Percentiles rank a stretch among this genome's conserved stretches.
These are phyloP conservation scores for Solanum pimpinellifolium DNA, from an alignment of 257 asterid species.

Conservation along the genomic window DNA sequence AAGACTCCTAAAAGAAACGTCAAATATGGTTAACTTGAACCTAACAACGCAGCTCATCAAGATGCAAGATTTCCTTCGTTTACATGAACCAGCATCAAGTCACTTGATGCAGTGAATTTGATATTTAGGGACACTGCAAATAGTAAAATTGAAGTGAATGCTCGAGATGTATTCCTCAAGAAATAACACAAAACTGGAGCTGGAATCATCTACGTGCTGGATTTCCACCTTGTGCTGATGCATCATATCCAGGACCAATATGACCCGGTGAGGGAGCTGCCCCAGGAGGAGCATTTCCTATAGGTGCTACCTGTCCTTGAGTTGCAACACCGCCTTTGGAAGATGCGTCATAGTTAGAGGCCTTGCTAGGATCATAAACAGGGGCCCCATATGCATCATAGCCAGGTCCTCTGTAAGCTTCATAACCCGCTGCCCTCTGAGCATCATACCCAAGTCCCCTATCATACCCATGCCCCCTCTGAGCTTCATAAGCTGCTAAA, in stretches of 20 bases:
- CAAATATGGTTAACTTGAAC: neutral
- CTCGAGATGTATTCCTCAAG: neutral
- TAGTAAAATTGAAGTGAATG: neutral
- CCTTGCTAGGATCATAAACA: slow-evolving; percentile 25
- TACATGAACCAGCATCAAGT: neutral
- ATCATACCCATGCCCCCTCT: slow-evolving; percentile 21
- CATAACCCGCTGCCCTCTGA: slow-evolving; percentile 25
- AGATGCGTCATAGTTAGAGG: slow-evolving; percentile 22
- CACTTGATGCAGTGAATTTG: neutral
- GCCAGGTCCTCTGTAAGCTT: slow-evolving; percentile 19
- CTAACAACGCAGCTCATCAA: neutral
- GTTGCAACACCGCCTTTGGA: slow-evolving; percentile 36
- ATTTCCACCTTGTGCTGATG: slow-evolving; percentile 36
- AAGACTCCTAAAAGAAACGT: neutral
- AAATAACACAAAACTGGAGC: neutral
- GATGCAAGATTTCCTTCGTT: neutral
- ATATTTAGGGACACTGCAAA: neutral
- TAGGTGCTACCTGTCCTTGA: slow-evolving; percentile 42
- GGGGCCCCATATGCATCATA: slow-evolving; percentile 38
- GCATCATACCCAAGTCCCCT: slow-evolving; percentile 19
- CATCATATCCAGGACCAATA: slow-evolving; percentile 38
- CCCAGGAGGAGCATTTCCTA: slow-evolving; percentile 20
- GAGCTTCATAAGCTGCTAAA: slow-evolving; percentile 28
- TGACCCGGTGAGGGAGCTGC: slow-evolving; percentile 30
- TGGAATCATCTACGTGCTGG: slow-evolving; percentile 32